Evolutionary conservation across 441 rosid species (phyloP), one percentile per base, ranked within the genome.

Genomic region (Dalechampia spathulata): DNA sequence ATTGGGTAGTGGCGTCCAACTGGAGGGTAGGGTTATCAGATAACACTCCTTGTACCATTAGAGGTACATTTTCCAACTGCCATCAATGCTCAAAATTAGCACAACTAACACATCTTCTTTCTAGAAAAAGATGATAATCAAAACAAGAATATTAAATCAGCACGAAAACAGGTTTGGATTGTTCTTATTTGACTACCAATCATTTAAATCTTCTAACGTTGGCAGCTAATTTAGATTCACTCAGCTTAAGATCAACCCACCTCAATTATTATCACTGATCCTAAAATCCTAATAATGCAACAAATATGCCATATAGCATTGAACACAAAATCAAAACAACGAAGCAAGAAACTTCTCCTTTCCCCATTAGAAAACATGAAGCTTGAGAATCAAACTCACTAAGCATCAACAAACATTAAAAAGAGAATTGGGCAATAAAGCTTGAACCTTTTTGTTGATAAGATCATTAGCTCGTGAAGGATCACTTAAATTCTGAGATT

Each of bases 51-150:
- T 51, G 42, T 51, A 32, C 55, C 55, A 51, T 51, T 34, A 6
- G 10, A 32, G 55, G 42, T 20, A 51, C 27, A 34, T 51, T 51
- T 32, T 51, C 55, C 27, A 51, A 51, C 55, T 51, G 55, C 55
- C 57, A 53, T 53, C 20, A 53, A 39, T n/a, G 13, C 56, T 5
- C 20, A 53, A 15, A 53, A 53, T 53, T 53, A 53, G 34, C 17
- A 39, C 22, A 53, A 39, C 21, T 36, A 0, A 53, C 39, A 30
- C 38, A 53, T 20, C 22, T 52, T 52, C 20, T 36, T 16, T 53
- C 26, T 13, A 49, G 12, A 9, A 26, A 11, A 27, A 39, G n/a
- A n/a, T 15, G 7, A n/a, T 1, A 37, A 22, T 7, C 1, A 14
- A 23, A 2, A 15, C 4, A 28, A 28, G 34, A n/a, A n/a, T n/a